Evolutionary conservation across 345 rosid genomes (phyloP).

Genomic region (Lepidium africanum): DNA sequence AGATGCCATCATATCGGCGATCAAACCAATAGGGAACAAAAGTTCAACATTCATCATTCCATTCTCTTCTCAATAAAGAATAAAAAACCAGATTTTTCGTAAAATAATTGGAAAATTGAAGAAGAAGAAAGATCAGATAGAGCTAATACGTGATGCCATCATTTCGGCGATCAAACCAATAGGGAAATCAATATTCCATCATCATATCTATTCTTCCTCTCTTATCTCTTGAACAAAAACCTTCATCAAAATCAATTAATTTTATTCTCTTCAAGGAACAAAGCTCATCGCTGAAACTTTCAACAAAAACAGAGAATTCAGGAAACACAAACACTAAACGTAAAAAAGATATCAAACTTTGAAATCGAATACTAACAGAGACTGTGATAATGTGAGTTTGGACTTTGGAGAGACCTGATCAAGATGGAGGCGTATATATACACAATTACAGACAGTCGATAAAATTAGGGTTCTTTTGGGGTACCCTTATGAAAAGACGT

Average conservation of each 20-base stretch:
- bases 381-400: background rate
- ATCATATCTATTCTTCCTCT: slow-evolving; percentile 16
- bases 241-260: background rate
- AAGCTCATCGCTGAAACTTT: no score
- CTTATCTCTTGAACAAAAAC: background rate
- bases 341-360: background rate
- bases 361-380: background rate
- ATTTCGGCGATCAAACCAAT: slow-evolving; percentile 32
- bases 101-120: no score
- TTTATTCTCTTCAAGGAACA: no score
- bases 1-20: slow-evolving; percentile 32
- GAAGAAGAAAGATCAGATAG: slow-evolving; percentile 25
- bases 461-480: background rate
- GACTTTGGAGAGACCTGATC: background rate
- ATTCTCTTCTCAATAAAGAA: no score
- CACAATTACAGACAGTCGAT: background rate
- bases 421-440: background rate
- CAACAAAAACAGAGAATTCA: no score
- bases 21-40: slow-evolving; percentile 32
- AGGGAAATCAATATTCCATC: slow-evolving; percentile 22
- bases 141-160: slow-evolving; percentile 36
- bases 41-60: no score
- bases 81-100: no score
- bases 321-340: no score
- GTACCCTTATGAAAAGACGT: background rate